Evolutionary conservation across 192 early-diverging fungal species (phyloP).

Genomic region (Backusella mclennaniae): DNA sequence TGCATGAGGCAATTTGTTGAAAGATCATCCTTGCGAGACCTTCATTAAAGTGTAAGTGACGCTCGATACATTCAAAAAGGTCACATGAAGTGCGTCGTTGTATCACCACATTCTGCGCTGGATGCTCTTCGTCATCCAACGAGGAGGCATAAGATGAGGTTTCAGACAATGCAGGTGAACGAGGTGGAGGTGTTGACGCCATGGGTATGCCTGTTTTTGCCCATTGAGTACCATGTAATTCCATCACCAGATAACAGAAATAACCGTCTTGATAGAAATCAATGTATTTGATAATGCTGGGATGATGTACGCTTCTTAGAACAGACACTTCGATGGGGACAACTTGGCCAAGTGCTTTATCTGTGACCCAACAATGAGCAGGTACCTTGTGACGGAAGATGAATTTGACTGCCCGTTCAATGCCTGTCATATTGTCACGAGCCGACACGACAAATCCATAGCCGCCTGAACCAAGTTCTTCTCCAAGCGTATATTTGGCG

Average conservation of each 20-base stretch:
- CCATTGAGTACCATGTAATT: conserved; percentile 66
- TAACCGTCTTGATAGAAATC: conserved; percentile 53
- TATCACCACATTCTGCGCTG: conserved; percentile 30
- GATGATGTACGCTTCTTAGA: conserved; percentile 55
- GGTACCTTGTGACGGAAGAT: conserved; percentile 61
- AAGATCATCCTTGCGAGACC: conserved; percentile 54
- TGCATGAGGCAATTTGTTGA: conserved; percentile 53
- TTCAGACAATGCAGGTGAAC: conserved; percentile 13
- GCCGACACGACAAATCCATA: conserved; percentile 75
- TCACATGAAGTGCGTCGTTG: conserved; percentile 57
- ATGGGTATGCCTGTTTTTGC: conserved; percentile 9
- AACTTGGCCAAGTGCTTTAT: conserved; percentile 48
- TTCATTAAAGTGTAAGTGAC: conserved; percentile 53
- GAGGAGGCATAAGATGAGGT: conserved; percentile 12
- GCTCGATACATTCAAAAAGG: conserved; percentile 67
- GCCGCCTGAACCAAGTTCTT: conserved; percentile 73
- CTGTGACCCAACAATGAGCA: conserved; percentile 49
- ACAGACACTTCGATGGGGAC: conserved; percentile 61
- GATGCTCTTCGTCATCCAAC: conserved; percentile 15
- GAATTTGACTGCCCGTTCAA: conserved; percentile 68
- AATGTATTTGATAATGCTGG: conserved; percentile 50
- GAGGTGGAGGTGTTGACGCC: neutral
- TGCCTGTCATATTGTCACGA: conserved; percentile 44
- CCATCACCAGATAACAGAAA: conserved; percentile 65
- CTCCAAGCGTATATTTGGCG: conserved; percentile 37